These are phyloP conservation scores for Tagetes erecta DNA, from an alignment of 129 eudicot species.

Conservation along the genomic window DNA sequence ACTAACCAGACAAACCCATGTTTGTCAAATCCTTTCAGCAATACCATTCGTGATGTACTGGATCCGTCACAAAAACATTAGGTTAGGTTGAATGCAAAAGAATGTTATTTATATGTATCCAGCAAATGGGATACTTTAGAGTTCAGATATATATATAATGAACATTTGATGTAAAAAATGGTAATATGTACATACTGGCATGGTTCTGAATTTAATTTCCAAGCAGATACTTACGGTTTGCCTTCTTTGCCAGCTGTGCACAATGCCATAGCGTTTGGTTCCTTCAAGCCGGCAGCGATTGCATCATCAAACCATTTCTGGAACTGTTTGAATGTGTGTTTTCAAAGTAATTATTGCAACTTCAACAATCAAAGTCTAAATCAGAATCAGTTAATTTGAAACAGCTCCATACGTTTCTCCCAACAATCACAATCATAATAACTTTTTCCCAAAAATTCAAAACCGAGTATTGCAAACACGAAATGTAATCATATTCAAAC, in stretches of 20 bases:
- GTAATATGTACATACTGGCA: not conserved
- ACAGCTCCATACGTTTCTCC: not conserved
- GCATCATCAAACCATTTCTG: constrained; percentile 97
- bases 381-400: not conserved
- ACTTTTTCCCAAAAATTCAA: not conserved
- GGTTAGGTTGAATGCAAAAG: not conserved
- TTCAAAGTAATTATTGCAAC: constrained; percentile 13
- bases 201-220: not conserved
- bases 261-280: constrained; percentile 95
- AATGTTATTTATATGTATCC: not conserved
- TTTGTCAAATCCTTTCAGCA: constrained; percentile 89
- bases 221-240: constrained; percentile 63
- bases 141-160: not conserved
- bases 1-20: constrained; percentile 97
- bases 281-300: constrained; percentile 73
- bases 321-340: constrained; percentile 48
- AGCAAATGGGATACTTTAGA: not conserved
- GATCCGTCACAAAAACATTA: constrained; percentile 22
- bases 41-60: constrained; percentile 97
- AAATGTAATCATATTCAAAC: not conserved
- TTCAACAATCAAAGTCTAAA: constrained; percentile 1
- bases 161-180: not conserved
- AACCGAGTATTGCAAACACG: not conserved
- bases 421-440: constrained; percentile 5
- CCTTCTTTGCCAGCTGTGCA: constrained; percentile 78